phyloP scores from a whole-genome alignment of 164 flowering plant species.

The Vitis rotundifolia region DNA sequence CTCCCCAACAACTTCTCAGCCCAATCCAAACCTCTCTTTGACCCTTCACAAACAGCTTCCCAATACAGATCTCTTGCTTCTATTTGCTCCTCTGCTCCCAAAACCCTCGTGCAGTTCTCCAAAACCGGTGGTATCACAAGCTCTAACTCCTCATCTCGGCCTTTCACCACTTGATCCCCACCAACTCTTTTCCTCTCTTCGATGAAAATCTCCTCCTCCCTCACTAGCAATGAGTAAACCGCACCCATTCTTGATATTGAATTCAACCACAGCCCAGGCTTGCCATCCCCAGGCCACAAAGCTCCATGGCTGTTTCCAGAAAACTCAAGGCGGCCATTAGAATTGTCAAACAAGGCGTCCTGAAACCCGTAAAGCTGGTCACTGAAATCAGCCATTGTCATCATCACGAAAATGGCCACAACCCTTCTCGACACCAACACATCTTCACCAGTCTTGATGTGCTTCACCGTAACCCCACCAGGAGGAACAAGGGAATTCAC shows the following conservation, averaged over 20 bases:
- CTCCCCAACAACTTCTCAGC: conserved; percentile 58
- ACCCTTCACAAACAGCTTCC: conserved; percentile 63
- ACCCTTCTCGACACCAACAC: conserved; percentile 66
- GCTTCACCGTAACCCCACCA: conserved; percentile 62
- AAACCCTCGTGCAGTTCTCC: conserved; percentile 56
- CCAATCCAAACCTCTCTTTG: conserved; percentile 37
- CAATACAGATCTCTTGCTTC: conserved; percentile 81
- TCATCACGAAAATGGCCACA: conserved; percentile 63
- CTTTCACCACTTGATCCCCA: conserved; percentile 5
- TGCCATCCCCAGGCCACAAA: conserved; percentile 93
- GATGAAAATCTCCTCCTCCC: conserved; percentile 75
- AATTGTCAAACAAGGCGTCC: conserved; percentile 70
- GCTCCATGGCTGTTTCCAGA: conserved; percentile 49
- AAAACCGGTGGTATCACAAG: conserved; percentile 85
- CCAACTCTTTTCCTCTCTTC: conserved; percentile 38
- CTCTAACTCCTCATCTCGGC: conserved; percentile 67
- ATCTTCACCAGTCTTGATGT: conserved; percentile 81
- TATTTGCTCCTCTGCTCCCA: conserved; percentile 67
- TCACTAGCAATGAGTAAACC: conserved; percentile 52
- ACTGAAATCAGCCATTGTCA: conserved; percentile 96
- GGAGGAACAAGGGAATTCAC: conserved; percentile 54
- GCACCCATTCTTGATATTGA: conserved; percentile 85
- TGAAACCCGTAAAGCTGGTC: conserved; percentile 83
- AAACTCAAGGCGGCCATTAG: conserved; percentile 65
- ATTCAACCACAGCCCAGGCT: conserved; percentile 92